phyloP scores from a whole-genome alignment of 805 yeast species.

The Hanseniaspora guilliermondii region DNA sequence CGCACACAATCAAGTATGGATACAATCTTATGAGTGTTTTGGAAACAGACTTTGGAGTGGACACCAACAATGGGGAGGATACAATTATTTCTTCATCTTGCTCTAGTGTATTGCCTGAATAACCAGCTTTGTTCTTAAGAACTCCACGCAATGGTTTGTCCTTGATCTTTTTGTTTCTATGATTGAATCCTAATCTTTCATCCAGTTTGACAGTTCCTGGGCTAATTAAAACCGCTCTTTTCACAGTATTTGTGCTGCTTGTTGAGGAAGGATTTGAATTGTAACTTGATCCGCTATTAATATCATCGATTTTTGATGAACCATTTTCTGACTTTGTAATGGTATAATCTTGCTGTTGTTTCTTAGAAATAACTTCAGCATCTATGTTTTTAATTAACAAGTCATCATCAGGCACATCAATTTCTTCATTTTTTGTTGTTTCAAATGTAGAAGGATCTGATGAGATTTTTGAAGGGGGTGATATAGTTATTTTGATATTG shows the following conservation, averaged over 20 bases:
- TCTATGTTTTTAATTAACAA: background rate
- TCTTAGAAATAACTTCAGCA: background rate
- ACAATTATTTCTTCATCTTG: slow-evolving; percentile 13
- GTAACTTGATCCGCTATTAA: background rate
- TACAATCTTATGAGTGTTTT: slow-evolving; percentile 71
- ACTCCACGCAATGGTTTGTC: slow-evolving; percentile 14
- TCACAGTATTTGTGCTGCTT: background rate
- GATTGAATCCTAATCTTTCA: slow-evolving; percentile 14
- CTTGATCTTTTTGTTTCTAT: slow-evolving; percentile 10
- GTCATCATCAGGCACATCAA: background rate
- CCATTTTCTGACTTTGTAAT: background rate
- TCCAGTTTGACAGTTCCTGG: slow-evolving; percentile 4
- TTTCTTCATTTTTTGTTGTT: background rate
- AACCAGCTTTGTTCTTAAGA: slow-evolving; percentile 6
- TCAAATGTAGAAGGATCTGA: background rate
- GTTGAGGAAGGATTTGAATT: background rate
- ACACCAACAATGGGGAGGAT: slow-evolving; percentile 70
- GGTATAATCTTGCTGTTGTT: background rate
- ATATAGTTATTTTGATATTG: background rate
- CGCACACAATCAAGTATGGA: slow-evolving; percentile 68
- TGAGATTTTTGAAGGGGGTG: background rate
- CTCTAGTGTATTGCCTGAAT: background rate
- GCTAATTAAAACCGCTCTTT: slow-evolving; percentile 10
- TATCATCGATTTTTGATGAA: background rate
- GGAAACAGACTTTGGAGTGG: slow-evolving; percentile 85